A percentile compares a stretch with the other conserved stretches of the same genome.
These are phyloP conservation scores for Ampelomyces quisqualis DNA, from an alignment of 2,329 filamentous ascomycete species.

Conservation along the genomic window DNA sequence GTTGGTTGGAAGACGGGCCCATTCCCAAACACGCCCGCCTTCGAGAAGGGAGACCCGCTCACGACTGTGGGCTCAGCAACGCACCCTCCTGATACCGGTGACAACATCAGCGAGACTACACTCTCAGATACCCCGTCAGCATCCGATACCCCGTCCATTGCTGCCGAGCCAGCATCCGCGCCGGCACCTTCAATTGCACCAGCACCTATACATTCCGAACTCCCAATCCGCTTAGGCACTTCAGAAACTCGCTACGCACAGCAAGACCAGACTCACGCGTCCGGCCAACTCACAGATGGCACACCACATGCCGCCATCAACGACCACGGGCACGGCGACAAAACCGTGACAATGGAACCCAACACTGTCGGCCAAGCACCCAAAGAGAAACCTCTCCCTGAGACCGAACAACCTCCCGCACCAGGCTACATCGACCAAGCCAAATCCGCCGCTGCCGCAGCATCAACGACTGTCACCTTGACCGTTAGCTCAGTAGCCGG, in stretches of 20 bases:
- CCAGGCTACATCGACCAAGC: constrained; percentile 48
- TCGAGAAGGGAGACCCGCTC: constrained; percentile 24
- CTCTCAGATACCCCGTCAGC: constrained; percentile 24
- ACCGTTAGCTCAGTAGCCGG: constrained; percentile 39
- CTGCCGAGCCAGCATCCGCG: constrained; percentile 10
- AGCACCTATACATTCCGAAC: constrained; percentile 13
- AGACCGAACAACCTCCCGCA: constrained; percentile 35
- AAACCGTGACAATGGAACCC: constrained; percentile 51
- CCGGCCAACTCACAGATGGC: constrained; percentile 45
- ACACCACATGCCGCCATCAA: constrained; percentile 46
- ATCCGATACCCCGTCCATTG: constrained; percentile 11
- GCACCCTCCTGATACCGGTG: constrained; percentile 36
- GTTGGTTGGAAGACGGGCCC: constrained; percentile 31
- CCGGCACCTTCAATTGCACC: constrained; percentile 7
- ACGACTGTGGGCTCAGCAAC: constrained; percentile 41
- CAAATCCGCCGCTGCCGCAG: constrained; percentile 40
- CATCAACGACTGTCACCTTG: constrained; percentile 26
- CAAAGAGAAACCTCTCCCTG: constrained; percentile 47
- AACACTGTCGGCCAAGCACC: constrained; percentile 52
- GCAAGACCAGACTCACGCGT: constrained; percentile 48
- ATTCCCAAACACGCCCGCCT: constrained; percentile 32
- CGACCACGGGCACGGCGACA: constrained; percentile 48
- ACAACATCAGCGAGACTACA: constrained; percentile 21
- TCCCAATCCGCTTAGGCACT: constrained; percentile 45
- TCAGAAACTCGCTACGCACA: constrained; percentile 45